phyloP scores from a whole-genome alignment of 2,329 filamentous ascomycete genomes.

The Verticillium klebahnii region DNA sequence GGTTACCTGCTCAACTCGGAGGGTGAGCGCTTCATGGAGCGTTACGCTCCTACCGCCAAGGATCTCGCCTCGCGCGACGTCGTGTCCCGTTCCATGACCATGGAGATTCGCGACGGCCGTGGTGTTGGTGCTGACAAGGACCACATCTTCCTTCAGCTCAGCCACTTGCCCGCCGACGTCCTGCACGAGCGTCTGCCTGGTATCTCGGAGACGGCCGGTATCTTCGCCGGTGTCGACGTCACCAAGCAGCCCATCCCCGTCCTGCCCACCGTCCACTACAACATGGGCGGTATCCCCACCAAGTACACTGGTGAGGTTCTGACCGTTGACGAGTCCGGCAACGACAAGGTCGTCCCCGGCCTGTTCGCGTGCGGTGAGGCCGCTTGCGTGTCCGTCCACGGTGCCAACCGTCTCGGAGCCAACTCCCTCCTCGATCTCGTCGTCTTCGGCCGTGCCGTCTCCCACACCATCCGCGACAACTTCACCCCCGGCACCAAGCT shows the following conservation, averaged over 20 bases:
- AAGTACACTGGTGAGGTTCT: conserved; percentile 96
- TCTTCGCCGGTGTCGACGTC: conserved; percentile 96
- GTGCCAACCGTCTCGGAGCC: conserved; percentile 94
- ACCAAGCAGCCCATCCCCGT: conserved; percentile 96
- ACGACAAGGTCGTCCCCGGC: conserved; percentile 91
- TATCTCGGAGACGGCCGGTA: conserved; percentile 97
- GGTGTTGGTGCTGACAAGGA: conserved; percentile 97
- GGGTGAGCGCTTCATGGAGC: conserved; percentile 99
- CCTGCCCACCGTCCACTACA: conserved; percentile 96
- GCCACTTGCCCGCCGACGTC: conserved; percentile 86
- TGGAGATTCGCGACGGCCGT: conserved; percentile 96
- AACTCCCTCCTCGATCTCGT: conserved; percentile 97
- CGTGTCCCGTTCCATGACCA: conserved; percentile 94
- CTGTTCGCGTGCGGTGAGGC: conserved; percentile 96
- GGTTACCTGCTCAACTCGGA: conserved; percentile 96
- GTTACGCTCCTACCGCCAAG: conserved; percentile 96
- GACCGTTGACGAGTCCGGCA: conserved; percentile 77
- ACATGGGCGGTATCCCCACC: conserved; percentile 99
- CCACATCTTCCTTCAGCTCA: conserved; percentile 97
- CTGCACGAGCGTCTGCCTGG: conserved; percentile 94
- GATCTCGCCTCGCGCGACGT: conserved; percentile 96
- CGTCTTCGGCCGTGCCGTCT: conserved; percentile 95
- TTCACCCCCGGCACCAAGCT: conserved; percentile 79
- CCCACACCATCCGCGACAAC: conserved; percentile 94
- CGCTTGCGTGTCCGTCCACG: conserved; percentile 95